These are phyloP conservation scores for Fusarium vanettenii DNA, from an alignment of 2,329 filamentous ascomycete genomes.

Conservation along the genomic window DNA sequence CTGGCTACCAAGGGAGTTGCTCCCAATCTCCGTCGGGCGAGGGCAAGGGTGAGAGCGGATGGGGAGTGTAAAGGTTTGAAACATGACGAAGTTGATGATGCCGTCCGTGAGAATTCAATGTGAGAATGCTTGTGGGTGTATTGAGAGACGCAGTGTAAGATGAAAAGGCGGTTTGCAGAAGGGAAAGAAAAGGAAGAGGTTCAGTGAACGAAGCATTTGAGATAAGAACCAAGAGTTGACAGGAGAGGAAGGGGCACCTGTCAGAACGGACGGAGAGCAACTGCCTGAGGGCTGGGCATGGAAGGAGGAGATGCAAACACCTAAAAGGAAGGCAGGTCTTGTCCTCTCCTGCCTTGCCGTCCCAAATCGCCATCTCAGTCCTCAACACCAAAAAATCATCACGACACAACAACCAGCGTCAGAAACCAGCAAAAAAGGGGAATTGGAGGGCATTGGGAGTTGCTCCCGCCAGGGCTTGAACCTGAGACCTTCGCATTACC, in stretches of 20 bases:
- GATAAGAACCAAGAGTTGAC: not conserved
- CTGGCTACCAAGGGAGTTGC: not conserved
- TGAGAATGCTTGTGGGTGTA: not conserved
- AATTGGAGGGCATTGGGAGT: conserved; percentile 36
- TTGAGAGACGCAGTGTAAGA: not conserved
- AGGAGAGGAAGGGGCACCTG: not conserved
- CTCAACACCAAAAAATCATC: not conserved
- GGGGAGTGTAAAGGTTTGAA: conserved; percentile 26
- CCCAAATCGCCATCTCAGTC: not conserved
- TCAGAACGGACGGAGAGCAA: not conserved
- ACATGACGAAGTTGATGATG: conserved; percentile 28
- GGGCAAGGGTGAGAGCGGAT: conserved; percentile 15
- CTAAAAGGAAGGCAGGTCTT: not conserved
- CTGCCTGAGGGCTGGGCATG: not conserved
- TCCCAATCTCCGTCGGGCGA: not conserved
- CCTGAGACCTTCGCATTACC: conserved; percentile 47
- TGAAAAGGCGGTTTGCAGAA: not conserved
- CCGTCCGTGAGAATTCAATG: not conserved
- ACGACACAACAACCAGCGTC: not conserved
- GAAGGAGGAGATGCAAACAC: not conserved
- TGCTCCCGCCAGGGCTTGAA: conserved; percentile 48
- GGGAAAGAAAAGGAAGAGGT: not conserved
- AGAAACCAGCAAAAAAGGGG: conserved; percentile 9
- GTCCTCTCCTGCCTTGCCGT: not conserved
- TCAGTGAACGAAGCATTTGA: not conserved